These are phyloP conservation scores for Emmonsiellopsis sp. DNA, from an alignment of 2,329 filamentous ascomycete genomes.

Conservation along the genomic window DNA sequence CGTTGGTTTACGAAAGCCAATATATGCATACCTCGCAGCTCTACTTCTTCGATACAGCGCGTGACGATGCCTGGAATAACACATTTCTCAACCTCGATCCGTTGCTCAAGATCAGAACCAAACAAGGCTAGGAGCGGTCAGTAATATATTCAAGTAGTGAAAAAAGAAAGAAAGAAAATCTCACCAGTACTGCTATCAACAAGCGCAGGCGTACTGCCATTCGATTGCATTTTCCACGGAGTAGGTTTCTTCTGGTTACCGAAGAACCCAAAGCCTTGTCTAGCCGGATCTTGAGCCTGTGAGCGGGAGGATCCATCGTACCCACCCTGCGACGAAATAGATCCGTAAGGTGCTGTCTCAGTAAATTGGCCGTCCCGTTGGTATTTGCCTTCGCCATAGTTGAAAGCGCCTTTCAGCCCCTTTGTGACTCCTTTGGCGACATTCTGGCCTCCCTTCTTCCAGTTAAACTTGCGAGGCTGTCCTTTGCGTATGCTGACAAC, in stretches of 20 bases:
- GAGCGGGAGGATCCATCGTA: conserved; percentile 25
- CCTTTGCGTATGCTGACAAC: conserved; percentile 92
- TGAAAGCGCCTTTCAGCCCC: conserved; percentile 86
- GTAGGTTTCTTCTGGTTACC: conserved; percentile 38
- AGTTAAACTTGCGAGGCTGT: conserved; percentile 93
- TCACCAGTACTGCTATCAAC: conserved; percentile 14
- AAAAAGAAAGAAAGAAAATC: neutral
- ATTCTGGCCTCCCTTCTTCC: conserved; percentile 93
- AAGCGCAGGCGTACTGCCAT: conserved; percentile 35
- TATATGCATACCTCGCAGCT: conserved; percentile 58
- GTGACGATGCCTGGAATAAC: conserved; percentile 86
- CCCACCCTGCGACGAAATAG: conserved; percentile 33
- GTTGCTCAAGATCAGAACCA: conserved; percentile 77
- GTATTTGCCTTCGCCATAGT: conserved; percentile 52
- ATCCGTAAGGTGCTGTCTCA: conserved; percentile 61
- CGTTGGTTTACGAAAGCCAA: neutral
- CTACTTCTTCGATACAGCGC: conserved; percentile 93
- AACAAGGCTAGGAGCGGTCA: conserved; percentile 52
- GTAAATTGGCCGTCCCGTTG: conserved; percentile 46
- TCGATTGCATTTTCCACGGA: conserved; percentile 30
- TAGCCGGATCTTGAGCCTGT: conserved; percentile 36
- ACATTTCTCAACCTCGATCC: conserved; percentile 79
- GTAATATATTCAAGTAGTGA: conserved; percentile 6
- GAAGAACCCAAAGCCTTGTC: conserved; percentile 66
- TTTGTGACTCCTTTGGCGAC: conserved; percentile 92